These are phyloP conservation scores for Hamigera avellanea DNA, from an alignment of 495 filamentous ascomycete species.

Conservation along the genomic window DNA sequence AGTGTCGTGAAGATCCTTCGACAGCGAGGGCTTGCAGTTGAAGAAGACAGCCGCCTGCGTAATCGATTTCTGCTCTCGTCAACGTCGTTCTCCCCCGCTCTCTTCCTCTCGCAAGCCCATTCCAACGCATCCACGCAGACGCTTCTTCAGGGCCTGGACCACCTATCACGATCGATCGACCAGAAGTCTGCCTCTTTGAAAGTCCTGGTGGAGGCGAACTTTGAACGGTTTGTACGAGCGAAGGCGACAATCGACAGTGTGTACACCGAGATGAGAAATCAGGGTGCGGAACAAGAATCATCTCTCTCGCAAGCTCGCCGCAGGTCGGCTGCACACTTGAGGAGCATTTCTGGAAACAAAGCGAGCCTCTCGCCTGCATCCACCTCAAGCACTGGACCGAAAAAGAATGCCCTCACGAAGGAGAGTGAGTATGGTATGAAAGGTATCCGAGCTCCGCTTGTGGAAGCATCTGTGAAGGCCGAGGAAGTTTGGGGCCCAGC, in stretches of 20 bases:
- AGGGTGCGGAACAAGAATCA: conserved; percentile 54
- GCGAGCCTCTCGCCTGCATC: conserved; percentile 22
- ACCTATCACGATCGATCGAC: conserved; percentile 81
- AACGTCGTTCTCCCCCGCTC: conserved; percentile 83
- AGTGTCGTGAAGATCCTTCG: conserved; percentile 77
- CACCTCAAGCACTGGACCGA: conserved; percentile 21
- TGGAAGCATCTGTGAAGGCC: conserved; percentile 83
- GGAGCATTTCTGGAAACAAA: conserved; percentile 38
- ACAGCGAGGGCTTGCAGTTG: conserved; percentile 64
- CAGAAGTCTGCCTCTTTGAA: conserved; percentile 95
- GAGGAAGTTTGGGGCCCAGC: conserved; percentile 97
- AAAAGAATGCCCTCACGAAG: conserved; percentile 82
- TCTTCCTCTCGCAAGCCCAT: conserved; percentile 89
- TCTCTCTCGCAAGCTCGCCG: conserved; percentile 41
- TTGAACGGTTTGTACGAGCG: conserved; percentile 91
- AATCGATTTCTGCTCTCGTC: conserved; percentile 92
- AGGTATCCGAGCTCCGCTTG: conserved; percentile 75
- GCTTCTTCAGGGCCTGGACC: conserved; percentile 67
- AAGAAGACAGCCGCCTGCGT: conserved; percentile 69
- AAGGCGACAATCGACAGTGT: conserved; percentile 97
- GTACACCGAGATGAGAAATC: conserved; percentile 93
- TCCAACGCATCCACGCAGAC: conserved; percentile 67
- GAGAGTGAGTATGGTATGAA: conserved; percentile 91
- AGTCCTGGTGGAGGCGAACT: conserved; percentile 91
- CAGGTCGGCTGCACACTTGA: conserved; percentile 51